Base-by-base conservation (phyloP, 2,329 filamentous ascomycete species). In the Trichoderma sp. region DNA sequence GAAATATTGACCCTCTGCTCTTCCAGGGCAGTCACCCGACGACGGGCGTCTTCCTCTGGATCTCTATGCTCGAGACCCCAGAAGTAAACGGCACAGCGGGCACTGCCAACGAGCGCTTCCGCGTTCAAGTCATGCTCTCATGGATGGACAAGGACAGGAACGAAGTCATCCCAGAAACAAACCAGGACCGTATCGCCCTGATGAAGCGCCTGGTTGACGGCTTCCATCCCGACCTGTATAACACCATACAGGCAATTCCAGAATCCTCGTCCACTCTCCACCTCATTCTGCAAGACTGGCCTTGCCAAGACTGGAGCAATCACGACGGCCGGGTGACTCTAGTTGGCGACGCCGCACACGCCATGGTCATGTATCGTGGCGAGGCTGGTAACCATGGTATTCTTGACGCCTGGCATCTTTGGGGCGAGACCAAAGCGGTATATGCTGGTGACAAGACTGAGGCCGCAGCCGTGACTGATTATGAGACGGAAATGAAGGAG, bases 281-380 rank as follows among this genome's bases (percentile, higher is more conserved):
- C 36, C 78, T 83, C 4, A 78, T 78, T 4, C 72, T 82, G 3
- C 77, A 79, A 50, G 82, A 84, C 73, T 80, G 82, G 73, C 81
- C 80, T 0, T 79, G 76, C 30, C 78, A 77, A 2, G 75, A 77
- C 7, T 86, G 85, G 84, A 78, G 84, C 71, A 84, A 83, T 62
- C 76, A 74, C 13, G 76, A 77, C 53, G 85, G 85, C 4, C 79
- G 80, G 1, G 82, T 85, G 3, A 85, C 85, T 1, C 77, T 89
- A 1, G 80, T 84, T 4, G 87, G 87, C 4, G 87, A 89, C 75
- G 84, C 86, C 2, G 86, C 86, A 0, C 87, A 89, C 76, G 84
- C 86, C n/a, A 88, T 89, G 87, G 87, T 86, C 34, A 87, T 88
- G 86, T 87, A 80, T 67, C 78, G 82, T 17, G 82, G 82, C 30